Conservation (phyloP, 176 grass and related monocot species). For the Oryza meridionalis region DNA sequence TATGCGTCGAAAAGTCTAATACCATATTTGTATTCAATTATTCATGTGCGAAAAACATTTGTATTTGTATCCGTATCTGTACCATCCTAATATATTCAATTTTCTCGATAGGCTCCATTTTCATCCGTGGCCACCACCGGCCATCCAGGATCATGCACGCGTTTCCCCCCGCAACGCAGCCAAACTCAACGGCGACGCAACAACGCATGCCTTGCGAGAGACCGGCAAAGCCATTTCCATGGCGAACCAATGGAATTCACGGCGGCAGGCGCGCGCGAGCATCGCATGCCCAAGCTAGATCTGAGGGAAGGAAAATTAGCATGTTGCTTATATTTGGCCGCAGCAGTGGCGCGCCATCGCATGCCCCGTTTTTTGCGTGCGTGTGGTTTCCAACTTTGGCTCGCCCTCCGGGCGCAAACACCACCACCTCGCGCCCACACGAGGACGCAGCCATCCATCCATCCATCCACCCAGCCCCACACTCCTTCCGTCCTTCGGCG, state of each 20-base stretch:
- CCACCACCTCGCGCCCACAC: not conserved
- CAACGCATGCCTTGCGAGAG: not conserved
- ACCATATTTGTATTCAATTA: no score
- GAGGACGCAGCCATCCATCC: slow-evolving; percentile 6
- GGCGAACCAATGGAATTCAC: not conserved
- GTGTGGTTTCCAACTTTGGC: slow-evolving; percentile 38
- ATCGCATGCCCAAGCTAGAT: not conserved
- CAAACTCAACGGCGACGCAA: no score
- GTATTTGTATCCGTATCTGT: no score
- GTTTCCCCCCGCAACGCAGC: no score
- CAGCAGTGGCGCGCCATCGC: slow-evolving; percentile 18
- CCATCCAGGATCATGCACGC: no score
- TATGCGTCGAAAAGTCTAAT: no score
- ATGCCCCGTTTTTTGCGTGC: not conserved
- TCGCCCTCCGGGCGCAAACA: slow-evolving; percentile 5
- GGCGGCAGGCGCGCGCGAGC: not conserved
- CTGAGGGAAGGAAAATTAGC: slow-evolving; percentile 17
- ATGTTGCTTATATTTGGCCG: slow-evolving; percentile 44
- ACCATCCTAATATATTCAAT: no score
- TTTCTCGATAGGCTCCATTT: no score
- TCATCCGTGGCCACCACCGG: no score
- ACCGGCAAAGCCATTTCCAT: not conserved
- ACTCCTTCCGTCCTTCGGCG: not conserved
- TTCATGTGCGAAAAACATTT: no score
- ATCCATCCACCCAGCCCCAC: not conserved